These are phyloP conservation scores for Hippophae rhamnoides DNA, from an alignment of 306 rosid genomes.

Conservation along the genomic window DNA sequence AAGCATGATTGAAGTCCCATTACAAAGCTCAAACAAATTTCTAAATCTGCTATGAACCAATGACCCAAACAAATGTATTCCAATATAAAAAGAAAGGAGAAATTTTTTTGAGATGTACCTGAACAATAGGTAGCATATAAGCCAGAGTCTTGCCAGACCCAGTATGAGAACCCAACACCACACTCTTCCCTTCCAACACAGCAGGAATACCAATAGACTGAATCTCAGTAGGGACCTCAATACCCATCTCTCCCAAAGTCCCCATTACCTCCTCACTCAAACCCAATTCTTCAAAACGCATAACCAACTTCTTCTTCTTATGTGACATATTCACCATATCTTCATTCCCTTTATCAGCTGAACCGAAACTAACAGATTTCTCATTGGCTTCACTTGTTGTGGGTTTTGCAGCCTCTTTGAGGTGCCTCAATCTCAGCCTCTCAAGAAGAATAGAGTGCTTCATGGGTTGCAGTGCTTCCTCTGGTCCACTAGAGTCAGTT, in stretches of 20 bases:
- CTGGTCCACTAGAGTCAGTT: slow-evolving; percentile 13
- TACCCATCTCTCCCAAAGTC: slow-evolving; percentile 61
- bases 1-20: background rate
- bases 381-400: slow-evolving; percentile 10
- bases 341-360: slow-evolving; percentile 14
- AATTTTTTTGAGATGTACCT: slow-evolving; percentile 31
- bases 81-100: background rate
- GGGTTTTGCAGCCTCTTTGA: slow-evolving; percentile 32
- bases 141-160: slow-evolving; percentile 97
- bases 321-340: slow-evolving; percentile 20
- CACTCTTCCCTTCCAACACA: slow-evolving; percentile 67
- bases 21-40: background rate
- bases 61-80: background rate
- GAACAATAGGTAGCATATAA: slow-evolving; percentile 86
- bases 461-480: slow-evolving; percentile 25
- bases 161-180: slow-evolving; percentile 91
- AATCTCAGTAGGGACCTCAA: slow-evolving; percentile 84
- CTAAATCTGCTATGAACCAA: background rate
- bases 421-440: slow-evolving; percentile 58
- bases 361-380: slow-evolving; percentile 3
- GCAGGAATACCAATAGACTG: slow-evolving; percentile 87
- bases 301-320: slow-evolving; percentile 34
- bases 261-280: slow-evolving; percentile 65
- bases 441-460: slow-evolving; percentile 71
- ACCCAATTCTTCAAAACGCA: slow-evolving; percentile 62